phyloP scores from a whole-genome alignment of 2,329 filamentous ascomycete genomes.

The Hypoxylon sp. region DNA sequence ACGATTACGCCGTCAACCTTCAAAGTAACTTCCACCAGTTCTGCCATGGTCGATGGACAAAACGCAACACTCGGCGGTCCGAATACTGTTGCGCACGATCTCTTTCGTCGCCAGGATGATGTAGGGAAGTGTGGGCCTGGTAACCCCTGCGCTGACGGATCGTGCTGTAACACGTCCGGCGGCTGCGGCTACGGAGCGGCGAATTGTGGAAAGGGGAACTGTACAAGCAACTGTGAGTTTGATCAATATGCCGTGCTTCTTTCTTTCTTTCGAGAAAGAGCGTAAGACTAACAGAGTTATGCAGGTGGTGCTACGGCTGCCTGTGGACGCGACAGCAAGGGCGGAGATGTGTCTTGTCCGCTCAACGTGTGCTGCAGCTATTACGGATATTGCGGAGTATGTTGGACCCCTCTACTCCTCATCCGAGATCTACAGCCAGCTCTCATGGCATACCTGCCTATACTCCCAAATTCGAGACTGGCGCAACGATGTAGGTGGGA shows the following conservation, averaged over 20 bases:
- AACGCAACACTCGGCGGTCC: not conserved
- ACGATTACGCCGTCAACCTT: not conserved
- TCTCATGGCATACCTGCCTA: not conserved
- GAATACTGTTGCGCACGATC: not conserved
- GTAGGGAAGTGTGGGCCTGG: not conserved
- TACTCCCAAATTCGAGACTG: not conserved
- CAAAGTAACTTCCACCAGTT: not conserved
- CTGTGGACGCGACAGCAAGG: constrained; percentile 17
- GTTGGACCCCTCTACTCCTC: not conserved
- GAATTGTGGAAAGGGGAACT: constrained; percentile 11
- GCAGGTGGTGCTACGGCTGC: constrained; percentile 1
- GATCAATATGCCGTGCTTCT: not conserved
- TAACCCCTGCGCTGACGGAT: constrained; percentile 5
- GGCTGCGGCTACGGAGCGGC: constrained; percentile 29
- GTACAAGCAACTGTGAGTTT: constrained; percentile 8
- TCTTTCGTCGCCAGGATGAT: constrained; percentile 1
- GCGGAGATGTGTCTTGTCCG: constrained; percentile 1
- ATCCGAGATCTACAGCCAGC: not conserved
- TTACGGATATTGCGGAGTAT: constrained; percentile 12
- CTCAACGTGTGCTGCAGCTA: constrained; percentile 11
- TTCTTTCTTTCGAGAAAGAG: no score
- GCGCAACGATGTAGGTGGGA: not conserved
- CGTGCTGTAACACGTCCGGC: constrained; percentile 11
- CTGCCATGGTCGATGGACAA: no score
- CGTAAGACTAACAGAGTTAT: not conserved